Base-by-base conservation (phyloP, 768 basidiomycete genomes). In the Vishniacozyma victoriae region DNA sequence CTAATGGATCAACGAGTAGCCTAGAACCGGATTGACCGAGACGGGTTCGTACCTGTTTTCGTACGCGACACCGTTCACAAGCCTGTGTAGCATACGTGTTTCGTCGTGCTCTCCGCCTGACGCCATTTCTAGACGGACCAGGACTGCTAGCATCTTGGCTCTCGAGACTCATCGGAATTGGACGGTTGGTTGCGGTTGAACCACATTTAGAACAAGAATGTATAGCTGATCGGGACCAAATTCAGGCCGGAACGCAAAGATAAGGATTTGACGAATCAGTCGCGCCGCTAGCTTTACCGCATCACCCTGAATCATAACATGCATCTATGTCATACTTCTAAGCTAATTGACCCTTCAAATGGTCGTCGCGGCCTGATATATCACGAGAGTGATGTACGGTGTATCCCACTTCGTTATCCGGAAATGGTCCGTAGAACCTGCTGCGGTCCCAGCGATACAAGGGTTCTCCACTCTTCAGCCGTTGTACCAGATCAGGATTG, bases 371-470 rank as follows among this genome's bases (percentile, higher is more conserved):
- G 3, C 18, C 20, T 15, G 51, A 44, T 16, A 50, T 25, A 6
- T 44, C 41, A n/a, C 57, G 36, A 11, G 39, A 38, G 1, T 44
- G 37, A 42, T 63, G 61, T 3, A 59, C 57, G 12, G 66, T 68
- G 48, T 68, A 68, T 23, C 66, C 66, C 16, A 68, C 18, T 39
- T 60, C 56, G 38, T 68, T 65, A 25, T 68, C 54, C 35, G 45
- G 43, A 41, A 68, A 68, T 0, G 67, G 67, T 12, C 69, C 58
- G 43, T 63, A 55, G 54, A 61, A 70, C n/a, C 59, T 49, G 12
- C 44, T 48, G 29, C 54, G 41, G 18, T 55, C 48, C 48, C 48
- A 55, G 16, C 50, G 44, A 27, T 55, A 50, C 19, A 55, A 44
- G 24, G 43, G 38, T 35, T 50, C 33, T 12, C 22, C 25, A n/a